Evolutionary conservation across 2,329 filamentous ascomycete genomes (phyloP).

Genomic region (Neofusicoccum ribis): DNA sequence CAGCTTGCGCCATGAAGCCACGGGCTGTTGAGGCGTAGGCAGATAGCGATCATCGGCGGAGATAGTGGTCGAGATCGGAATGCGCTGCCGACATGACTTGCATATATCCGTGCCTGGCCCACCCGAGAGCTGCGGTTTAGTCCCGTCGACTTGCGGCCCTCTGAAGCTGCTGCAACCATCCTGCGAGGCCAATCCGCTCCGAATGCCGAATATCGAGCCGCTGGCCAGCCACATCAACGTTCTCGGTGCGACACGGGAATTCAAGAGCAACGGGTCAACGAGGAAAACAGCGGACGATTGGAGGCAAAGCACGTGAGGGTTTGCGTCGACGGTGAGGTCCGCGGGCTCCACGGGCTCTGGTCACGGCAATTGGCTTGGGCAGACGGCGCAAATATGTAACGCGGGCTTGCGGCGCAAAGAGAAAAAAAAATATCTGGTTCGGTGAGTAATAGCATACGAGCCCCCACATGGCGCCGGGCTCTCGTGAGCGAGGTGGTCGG

Average conservation of each 20-base stretch:
- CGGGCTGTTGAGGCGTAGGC: neutral
- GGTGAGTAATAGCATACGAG: conserved; percentile 7
- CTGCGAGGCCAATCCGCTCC: no score
- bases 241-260: neutral
- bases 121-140: neutral
- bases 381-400: neutral
- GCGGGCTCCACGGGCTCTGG: neutral
- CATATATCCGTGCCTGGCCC: neutral
- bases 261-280: neutral
- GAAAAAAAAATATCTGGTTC: neutral
- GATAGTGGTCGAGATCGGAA: neutral
- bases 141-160: no score
- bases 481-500: neutral
- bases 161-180: no score
- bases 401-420: neutral
- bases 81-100: neutral
- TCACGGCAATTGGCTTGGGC: neutral
- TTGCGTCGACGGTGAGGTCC: neutral
- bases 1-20: neutral
- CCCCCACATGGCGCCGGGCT: neutral
- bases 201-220: no score
- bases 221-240: no score
- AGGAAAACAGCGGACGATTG: no score
- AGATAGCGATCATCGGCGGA: neutral
- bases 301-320: neutral